A percentile compares a stretch with the other conserved stretches of the same genome.
phyloP scores from a whole-genome alignment of 306 rosid genomes.

The Quercus gilva region DNA sequence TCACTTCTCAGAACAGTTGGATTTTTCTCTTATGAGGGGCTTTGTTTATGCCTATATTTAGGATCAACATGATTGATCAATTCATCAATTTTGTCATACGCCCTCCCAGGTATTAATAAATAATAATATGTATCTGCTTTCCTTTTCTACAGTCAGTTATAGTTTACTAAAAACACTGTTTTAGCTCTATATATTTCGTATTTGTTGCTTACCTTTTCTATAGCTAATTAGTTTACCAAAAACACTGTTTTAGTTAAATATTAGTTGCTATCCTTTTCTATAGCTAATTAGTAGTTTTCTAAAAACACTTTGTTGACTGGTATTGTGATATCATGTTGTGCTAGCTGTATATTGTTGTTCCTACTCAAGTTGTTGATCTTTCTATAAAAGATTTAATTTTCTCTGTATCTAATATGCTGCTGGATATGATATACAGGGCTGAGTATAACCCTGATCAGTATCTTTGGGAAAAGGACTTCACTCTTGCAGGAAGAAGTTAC shows the following conservation, averaged over 20 bases:
- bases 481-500: slow-evolving; percentile 76
- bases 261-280: background rate
- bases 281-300: too few relatives aligned
- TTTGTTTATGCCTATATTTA: slow-evolving; percentile 35
- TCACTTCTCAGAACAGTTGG: slow-evolving; percentile 28
- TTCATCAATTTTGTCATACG: slow-evolving; percentile 93
- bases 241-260: too few relatives aligned
- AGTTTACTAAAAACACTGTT: too few relatives aligned
- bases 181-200: too few relatives aligned
- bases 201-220: background rate
- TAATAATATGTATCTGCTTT: slow-evolving; percentile 11
- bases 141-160: background rate
- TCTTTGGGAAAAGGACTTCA: slow-evolving; percentile 90
- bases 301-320: too few relatives aligned
- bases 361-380: slow-evolving; percentile 16
- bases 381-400: slow-evolving; percentile 6
- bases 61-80: slow-evolving; percentile 83
- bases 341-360: background rate
- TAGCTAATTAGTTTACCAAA: too few relatives aligned
- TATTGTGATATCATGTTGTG: background rate
- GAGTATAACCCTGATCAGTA: slow-evolving; percentile 91
- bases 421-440: slow-evolving; percentile 57
- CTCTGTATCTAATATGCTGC: slow-evolving; percentile 23
- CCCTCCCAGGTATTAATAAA: slow-evolving; percentile 73
- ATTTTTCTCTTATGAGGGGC: slow-evolving; percentile 47